These are phyloP conservation scores for Epichloe sp. DNA, from an alignment of 2,329 filamentous ascomycete genomes.

Conservation along the genomic window DNA sequence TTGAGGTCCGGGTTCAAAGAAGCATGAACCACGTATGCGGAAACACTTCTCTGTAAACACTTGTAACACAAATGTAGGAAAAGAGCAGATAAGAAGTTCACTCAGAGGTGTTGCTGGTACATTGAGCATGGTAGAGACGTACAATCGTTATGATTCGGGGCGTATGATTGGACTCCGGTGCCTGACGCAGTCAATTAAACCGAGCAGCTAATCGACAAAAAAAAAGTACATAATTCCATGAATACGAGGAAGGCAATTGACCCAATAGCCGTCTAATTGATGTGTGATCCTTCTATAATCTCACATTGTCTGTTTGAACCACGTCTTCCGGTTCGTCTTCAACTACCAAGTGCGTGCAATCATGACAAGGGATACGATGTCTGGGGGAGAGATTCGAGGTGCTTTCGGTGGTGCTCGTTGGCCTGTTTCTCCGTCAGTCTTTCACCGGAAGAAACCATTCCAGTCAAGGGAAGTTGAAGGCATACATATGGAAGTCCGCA, in stretches of 20 bases:
- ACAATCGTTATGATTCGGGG: not conserved
- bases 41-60: not conserved
- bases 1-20: not conserved
- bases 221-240: not conserved
- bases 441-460: not conserved
- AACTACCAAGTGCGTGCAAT: slow-evolving; percentile 6
- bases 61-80: not conserved
- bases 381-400: slow-evolving; percentile 72
- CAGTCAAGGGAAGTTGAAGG: slow-evolving; percentile 6
- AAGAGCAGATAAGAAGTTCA: not conserved
- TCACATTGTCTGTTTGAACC: not conserved
- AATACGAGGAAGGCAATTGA: not conserved
- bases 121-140: not conserved
- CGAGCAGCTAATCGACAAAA: not conserved
- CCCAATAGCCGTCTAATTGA: not conserved
- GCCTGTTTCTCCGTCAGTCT: slow-evolving; percentile 41
- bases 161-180: not conserved
- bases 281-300: not conserved
- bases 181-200: not conserved
- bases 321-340: not conserved
- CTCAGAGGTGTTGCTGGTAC: not conserved
- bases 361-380: slow-evolving; percentile 68
- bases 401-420: slow-evolving; percentile 73
- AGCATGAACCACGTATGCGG: not conserved
- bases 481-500: slow-evolving; percentile 88